These are phyloP conservation scores for Aspergillus pseudoviridinutans DNA, from an alignment of 2,329 filamentous ascomycete genomes.

Conservation along the genomic window DNA sequence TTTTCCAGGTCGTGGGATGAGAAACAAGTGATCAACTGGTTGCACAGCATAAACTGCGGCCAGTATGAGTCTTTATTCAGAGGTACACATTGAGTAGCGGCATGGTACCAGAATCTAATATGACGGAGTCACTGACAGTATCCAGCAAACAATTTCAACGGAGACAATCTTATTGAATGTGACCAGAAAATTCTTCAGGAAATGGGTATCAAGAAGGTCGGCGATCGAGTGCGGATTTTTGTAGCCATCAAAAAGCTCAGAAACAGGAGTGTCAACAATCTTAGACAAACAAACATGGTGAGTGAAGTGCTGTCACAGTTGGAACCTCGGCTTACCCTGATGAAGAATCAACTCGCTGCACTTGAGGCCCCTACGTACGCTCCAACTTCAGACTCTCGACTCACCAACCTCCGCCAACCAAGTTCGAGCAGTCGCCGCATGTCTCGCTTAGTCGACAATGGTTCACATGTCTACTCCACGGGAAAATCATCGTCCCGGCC, in stretches of 20 bases:
- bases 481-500: conserved; percentile 63
- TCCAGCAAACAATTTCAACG: conserved; percentile 86
- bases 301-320: conserved; percentile 25
- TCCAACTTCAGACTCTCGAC: conserved; percentile 58
- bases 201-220: conserved; percentile 97
- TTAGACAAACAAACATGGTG: conserved; percentile 83
- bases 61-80: conserved; percentile 90
- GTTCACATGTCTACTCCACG: conserved; percentile 38
- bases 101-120: background rate
- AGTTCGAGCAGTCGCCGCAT: conserved; percentile 58
- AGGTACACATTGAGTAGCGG: conserved; percentile 41
- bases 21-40: conserved; percentile 84
- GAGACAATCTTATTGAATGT: conserved; percentile 93
- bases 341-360: conserved; percentile 75
- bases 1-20: conserved; percentile 71
- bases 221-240: conserved; percentile 88
- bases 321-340: conserved; percentile 12
- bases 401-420: conserved; percentile 53
- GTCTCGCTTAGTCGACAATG: conserved; percentile 45
- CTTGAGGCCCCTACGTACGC: conserved; percentile 64
- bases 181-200: conserved; percentile 95
- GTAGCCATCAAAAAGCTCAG: conserved; percentile 78
- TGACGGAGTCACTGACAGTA: conserved; percentile 15
- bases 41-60: conserved; percentile 84
- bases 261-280: conserved; percentile 70